Base-by-base conservation (phyloP, 1,284 basidiomycete species). In the Trichosporon faecale region DNA sequence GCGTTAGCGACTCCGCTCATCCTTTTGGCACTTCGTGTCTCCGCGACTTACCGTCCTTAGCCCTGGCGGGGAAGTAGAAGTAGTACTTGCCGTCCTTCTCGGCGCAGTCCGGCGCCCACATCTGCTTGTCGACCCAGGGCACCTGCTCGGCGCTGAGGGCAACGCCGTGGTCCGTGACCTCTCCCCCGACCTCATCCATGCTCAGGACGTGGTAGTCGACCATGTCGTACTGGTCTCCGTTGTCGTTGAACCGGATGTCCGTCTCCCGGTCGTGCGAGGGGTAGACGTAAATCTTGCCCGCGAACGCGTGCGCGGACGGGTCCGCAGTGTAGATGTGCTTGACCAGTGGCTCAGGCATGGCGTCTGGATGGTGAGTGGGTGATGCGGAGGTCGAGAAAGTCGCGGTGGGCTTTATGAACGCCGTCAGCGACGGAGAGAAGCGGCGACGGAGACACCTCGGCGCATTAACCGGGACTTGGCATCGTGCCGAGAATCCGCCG, bases 171-270 rank as follows among this genome's bases (percentile, higher is more conserved):
- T 80, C 79, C 21, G 71, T 76, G 29, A 79, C 78, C 14, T 72
- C 66, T 14, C 70, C 78, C 18, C 75, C 77, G 29, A 73, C 66
- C 5, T 64, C 57, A 68, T 75, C 75, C 74, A 80, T 75, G 5
- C 74, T 76, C 21, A 80, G 64, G 11, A 80, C 76, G 31, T 80
- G 79, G 71, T 79, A 80, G 70, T 80, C 79, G 31, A 63, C 72
- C 79, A 80, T 80, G 69, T 78, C 79, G 68, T 79, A 80, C 66
- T 79, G 78, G 70, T 76, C 76, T 7, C 79, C 79, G 61, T 76
- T 71, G 71, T 78, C 79, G 69, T 78, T 78, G 73, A 78, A 77
- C 9, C n/a, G 27, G 60, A 77, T 78, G 66, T 75, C 71, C n/a
- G 74, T 75, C 71, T 78, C 77, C 35, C 76, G 72, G 68, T 80